phyloP scores from a whole-genome alignment of 768 basidiomycete genomes.

The Arthromyces matolae region DNA sequence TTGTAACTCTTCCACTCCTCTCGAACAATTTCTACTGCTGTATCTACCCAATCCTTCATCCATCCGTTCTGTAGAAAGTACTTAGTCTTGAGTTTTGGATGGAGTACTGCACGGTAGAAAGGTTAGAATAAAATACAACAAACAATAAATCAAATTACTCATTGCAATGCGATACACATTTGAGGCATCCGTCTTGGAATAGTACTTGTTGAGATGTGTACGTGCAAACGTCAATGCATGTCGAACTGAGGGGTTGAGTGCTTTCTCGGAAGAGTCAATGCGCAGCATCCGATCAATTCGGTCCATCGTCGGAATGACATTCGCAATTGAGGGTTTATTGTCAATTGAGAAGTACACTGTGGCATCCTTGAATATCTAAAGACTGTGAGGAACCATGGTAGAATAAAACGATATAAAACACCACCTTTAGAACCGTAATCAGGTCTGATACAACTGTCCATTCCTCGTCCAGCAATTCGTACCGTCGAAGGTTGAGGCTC shows the following conservation, averaged over 20 bases:
- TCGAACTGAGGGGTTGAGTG: conserved; percentile 13
- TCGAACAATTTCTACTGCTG: too few relatives aligned
- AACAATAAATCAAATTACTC: conserved; percentile 23
- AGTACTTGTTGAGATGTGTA: conserved; percentile 25
- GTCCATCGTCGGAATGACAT: conserved; percentile 35
- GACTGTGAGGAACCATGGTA: not conserved
- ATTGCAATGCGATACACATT: conserved; percentile 26
- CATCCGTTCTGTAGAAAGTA: conserved; percentile 27
- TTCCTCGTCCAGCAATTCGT: conserved; percentile 16
- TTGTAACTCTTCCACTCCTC: too few relatives aligned
- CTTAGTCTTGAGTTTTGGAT: conserved; percentile 29
- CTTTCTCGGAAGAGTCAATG: not conserved
- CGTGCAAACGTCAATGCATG: conserved; percentile 18
- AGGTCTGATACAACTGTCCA: conserved; percentile 27
- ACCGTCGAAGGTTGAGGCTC: conserved; percentile 11
- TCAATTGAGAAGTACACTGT: conserved; percentile 28
- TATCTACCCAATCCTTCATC: conserved; percentile 23
- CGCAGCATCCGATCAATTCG: conserved; percentile 19
- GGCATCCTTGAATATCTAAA: conserved; percentile 28
- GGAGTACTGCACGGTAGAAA: conserved; percentile 22
- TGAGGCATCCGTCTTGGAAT: conserved; percentile 21
- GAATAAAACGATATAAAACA: conserved; percentile 3
- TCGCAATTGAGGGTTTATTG: conserved; percentile 25
- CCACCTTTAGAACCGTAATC: conserved; percentile 20
- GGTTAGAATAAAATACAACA: not conserved